These are phyloP conservation scores for Lasiodiplodia sp. DNA, from an alignment of 2,329 filamentous ascomycete species.

Conservation along the genomic window DNA sequence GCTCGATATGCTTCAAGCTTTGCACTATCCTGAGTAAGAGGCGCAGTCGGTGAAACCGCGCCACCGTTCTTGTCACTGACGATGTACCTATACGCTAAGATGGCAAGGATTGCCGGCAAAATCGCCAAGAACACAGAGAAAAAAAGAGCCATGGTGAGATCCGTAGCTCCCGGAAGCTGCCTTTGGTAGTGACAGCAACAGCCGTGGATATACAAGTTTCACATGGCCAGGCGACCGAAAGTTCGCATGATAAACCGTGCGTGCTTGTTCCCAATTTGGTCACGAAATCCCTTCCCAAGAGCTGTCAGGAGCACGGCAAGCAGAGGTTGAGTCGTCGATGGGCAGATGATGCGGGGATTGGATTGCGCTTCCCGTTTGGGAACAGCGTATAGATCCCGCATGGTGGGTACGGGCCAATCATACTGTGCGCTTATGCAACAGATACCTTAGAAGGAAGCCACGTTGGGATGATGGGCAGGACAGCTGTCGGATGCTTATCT, in stretches of 20 bases:
- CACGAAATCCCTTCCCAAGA: background rate
- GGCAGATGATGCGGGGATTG: slow-evolving; percentile 27
- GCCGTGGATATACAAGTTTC: slow-evolving; percentile 18
- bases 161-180: background rate
- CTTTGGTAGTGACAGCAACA: background rate
- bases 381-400: slow-evolving; percentile 12
- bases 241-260: slow-evolving; percentile 3
- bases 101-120: background rate
- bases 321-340: background rate
- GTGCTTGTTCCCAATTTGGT: background rate
- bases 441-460: background rate
- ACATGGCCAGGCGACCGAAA: background rate
- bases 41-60: background rate
- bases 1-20: slow-evolving; percentile 41
- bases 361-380: slow-evolving; percentile 29
- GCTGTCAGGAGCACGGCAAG: background rate
- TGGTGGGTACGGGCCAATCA: slow-evolving; percentile 9
- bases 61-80: background rate
- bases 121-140: background rate
- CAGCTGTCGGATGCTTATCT: slow-evolving; percentile 11
- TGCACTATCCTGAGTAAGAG: background rate
- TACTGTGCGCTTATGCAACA: background rate
- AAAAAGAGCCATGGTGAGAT: background rate
- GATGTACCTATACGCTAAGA: slow-evolving; percentile 3
- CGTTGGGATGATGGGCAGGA: background rate